Evolutionary conservation across 139 green algal genomes (phyloP).

Genomic region (Micromonas commoda): DNA sequence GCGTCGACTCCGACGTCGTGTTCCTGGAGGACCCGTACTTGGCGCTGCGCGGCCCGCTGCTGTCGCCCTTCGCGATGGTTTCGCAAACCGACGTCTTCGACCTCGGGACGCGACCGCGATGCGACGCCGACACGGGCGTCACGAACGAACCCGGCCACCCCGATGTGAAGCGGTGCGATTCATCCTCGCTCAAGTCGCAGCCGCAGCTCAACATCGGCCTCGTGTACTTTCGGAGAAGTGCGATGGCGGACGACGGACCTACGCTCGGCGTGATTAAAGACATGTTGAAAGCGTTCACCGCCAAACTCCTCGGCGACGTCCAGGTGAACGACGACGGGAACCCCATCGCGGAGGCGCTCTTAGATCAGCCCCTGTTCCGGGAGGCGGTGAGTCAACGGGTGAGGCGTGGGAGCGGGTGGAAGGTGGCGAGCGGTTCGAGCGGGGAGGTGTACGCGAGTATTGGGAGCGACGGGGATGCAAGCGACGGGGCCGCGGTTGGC

Average conservation of each 20-base stretch:
- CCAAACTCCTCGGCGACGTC: conserved; percentile 1
- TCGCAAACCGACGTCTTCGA: conserved; percentile 16
- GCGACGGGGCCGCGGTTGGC: not conserved
- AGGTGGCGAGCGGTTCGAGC: no score
- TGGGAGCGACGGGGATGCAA: not conserved
- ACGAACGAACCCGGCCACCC: no score
- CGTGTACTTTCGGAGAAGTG: not conserved
- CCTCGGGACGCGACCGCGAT: not conserved
- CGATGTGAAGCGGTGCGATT: no score
- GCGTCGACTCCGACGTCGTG: conserved; percentile 22
- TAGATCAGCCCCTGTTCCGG: conserved; percentile 17
- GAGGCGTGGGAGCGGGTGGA: no score
- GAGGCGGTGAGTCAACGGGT: not conserved
- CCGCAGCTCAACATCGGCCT: conserved; percentile 5
- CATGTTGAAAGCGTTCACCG: not conserved
- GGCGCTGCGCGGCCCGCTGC: conserved; percentile 13
- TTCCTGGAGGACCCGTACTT: conserved; percentile 17
- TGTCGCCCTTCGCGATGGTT: not conserved
- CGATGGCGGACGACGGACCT: not conserved
- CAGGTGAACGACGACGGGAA: not conserved
- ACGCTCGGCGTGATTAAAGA: not conserved
- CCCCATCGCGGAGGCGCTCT: not conserved
- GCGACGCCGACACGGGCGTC: no score
- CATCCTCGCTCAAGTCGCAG: no score
- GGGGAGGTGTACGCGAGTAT: not conserved